Base-by-base conservation (phyloP, 352 stramenopile species). In the Pythium insidiosum region DNA sequence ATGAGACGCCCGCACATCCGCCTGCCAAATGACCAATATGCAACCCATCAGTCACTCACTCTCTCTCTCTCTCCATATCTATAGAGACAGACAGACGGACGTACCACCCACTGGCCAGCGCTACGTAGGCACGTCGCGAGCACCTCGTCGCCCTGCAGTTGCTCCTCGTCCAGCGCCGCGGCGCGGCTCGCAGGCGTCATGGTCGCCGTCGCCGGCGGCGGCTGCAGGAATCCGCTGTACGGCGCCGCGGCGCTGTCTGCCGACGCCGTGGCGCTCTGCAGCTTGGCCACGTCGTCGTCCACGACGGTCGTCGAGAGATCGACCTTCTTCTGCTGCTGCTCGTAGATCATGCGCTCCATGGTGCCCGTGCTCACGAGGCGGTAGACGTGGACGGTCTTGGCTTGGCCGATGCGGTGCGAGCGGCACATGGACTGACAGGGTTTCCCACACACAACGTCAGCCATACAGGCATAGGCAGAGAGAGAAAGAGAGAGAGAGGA, bases 291-390 rank as follows among this genome's bases (percentile, higher is more conserved):
- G 38, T 34, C 18, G 25, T 77, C 72, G 48, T 92, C 80, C 10
- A 92, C 70, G 5, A 92, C 74, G 31, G 67, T 78, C 35, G 72
- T 82, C 9, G 76, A 89, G 23, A 92, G 45, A 40, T 85, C 70
- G 18, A 89, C 69, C 52, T 92, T 92, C 40, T 89, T 92, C 59
- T 86, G 84, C 52, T 96, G 85, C 57, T 93, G 84, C 45, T 91
- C 73, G 58, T 93, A 94, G 45, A 96, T 94, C 64, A 88, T 94
- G 23, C 88, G 73, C 66, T 97, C 89, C 63, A 97, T 94, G 13
- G 89, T 97, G 15, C 85, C 87, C 15, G 82, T 88, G 42, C 84
- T 88, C 29, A 97, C 86, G 20, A 97, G 75, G n/a, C 87, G 63
- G 51, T 97, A 97, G 22, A 97, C 85, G 33, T 94, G 82, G 16